phyloP scores from a whole-genome alignment of 768 basidiomycete species.

The Rhodosporidiobolus sp. region DNA sequence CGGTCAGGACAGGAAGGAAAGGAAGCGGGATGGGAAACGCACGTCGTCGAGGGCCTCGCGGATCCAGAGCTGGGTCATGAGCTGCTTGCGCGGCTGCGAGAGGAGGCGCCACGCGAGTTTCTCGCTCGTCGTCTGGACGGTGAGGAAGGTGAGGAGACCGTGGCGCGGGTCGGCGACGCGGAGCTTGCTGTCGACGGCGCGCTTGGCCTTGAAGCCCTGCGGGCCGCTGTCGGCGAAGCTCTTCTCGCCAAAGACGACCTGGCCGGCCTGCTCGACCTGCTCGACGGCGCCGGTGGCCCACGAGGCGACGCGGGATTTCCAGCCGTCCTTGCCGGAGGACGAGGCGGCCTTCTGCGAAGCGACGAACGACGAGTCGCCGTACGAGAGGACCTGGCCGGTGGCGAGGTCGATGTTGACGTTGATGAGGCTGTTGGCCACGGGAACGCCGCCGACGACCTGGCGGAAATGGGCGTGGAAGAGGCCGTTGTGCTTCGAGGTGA shows the following conservation, averaged over 20 bases:
- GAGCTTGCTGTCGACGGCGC: neutral
- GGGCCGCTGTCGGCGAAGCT: constrained; percentile 42
- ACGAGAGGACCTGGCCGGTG: constrained; percentile 75
- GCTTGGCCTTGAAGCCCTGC: constrained; percentile 11
- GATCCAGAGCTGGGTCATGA: constrained; percentile 48
- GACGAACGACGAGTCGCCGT: constrained; percentile 66
- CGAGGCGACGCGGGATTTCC: constrained; percentile 19
- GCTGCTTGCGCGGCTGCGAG: constrained; percentile 19
- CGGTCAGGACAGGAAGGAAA: too few relatives aligned
- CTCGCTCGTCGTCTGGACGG: constrained; percentile 22
- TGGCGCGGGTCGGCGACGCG: constrained; percentile 38
- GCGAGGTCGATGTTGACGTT: constrained; percentile 92
- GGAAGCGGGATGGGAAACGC: too few relatives aligned
- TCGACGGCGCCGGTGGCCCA: constrained; percentile 17
- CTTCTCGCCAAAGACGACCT: constrained; percentile 26
- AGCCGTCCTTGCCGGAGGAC: neutral
- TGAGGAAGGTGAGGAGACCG: constrained; percentile 39
- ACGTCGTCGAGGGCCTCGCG: constrained; percentile 52
- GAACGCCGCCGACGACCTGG: constrained; percentile 78
- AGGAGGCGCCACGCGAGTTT: constrained; percentile 14
- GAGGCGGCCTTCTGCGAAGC: neutral
- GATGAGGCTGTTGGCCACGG: constrained; percentile 69
- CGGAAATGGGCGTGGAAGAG: constrained; percentile 83
- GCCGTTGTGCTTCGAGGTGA: constrained; percentile 80
- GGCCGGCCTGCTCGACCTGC: neutral